Evolutionary conservation across 2,329 filamentous ascomycete species (phyloP).

Genomic region (Penicillium crustosum): DNA sequence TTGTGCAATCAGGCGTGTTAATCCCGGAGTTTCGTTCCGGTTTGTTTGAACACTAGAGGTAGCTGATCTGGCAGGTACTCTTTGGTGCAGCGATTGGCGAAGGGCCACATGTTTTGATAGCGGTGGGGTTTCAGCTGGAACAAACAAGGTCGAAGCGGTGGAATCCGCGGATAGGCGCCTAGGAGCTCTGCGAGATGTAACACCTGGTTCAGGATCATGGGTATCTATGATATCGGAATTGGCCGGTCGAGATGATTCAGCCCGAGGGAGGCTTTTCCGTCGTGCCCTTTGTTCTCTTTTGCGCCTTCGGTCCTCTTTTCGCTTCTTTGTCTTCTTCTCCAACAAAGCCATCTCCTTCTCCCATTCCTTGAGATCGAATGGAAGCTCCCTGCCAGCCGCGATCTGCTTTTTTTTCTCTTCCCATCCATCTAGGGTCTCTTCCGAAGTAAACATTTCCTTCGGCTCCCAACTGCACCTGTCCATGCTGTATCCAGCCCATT

Average conservation of each 20-base stretch:
- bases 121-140: neutral
- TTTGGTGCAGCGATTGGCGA: neutral
- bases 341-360: constrained; percentile 23
- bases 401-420: constrained; percentile 34
- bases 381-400: constrained; percentile 26
- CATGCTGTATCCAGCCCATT: constrained; percentile 62
- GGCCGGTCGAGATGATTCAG: neutral
- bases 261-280: neutral
- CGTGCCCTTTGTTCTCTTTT: constrained; percentile 1
- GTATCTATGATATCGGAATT: neutral
- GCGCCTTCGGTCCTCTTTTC: neutral
- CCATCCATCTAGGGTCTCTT: constrained; percentile 46
- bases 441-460: constrained; percentile 39
- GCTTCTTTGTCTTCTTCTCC: neutral
- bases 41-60: neutral
- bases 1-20: neutral
- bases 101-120: neutral
- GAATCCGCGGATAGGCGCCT: neutral
- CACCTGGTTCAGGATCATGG: neutral
- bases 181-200: neutral
- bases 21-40: neutral
- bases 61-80: neutral
- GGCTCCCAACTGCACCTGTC: constrained; percentile 59
- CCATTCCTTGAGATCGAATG: constrained; percentile 37
- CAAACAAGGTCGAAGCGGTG: neutral